phyloP scores from a whole-genome alignment of 306 rosid genomes.

The Quercus wislizeni region DNA sequence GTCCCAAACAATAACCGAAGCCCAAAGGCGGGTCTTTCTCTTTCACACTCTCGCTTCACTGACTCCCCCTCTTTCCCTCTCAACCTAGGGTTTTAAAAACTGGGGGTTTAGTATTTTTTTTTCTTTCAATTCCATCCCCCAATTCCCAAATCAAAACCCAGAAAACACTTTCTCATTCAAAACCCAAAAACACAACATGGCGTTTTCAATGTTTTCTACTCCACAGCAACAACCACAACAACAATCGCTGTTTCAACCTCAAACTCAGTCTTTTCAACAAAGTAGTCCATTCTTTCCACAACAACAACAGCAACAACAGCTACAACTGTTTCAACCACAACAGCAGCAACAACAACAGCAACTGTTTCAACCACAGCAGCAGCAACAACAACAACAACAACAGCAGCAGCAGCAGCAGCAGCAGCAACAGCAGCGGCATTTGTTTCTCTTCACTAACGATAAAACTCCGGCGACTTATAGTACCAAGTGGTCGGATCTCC shows the following conservation, averaged over 20 bases:
- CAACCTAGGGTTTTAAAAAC: slow-evolving; percentile 59
- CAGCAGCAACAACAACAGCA: slow-evolving; percentile 46
- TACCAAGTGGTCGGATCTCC: slow-evolving; percentile 93
- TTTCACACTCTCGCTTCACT: neutral
- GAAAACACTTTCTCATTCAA: neutral
- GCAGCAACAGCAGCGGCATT: slow-evolving; percentile 37
- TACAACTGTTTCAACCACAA: slow-evolving; percentile 24
- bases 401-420: slow-evolving; percentile 29
- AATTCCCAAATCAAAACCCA: neutral
- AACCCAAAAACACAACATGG: slow-evolving; percentile 33
- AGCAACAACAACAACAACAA: slow-evolving; percentile 33
- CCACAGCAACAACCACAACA: slow-evolving; percentile 47
- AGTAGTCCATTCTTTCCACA: slow-evolving; percentile 14
- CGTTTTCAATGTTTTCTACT: slow-evolving; percentile 72
- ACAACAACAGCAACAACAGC: slow-evolving; percentile 42
- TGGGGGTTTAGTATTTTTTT: slow-evolving; percentile 1
- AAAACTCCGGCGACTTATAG: slow-evolving; percentile 77
- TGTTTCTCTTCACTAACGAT: slow-evolving; percentile 71
- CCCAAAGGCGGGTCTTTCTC: slow-evolving; percentile 1
- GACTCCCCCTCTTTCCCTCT: slow-evolving; percentile 26
- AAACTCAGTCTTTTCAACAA: slow-evolving; percentile 23
- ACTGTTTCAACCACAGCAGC: slow-evolving; percentile 25
- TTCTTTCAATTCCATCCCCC: slow-evolving; percentile 6
- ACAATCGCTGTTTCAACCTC: slow-evolving; percentile 57
- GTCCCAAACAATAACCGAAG: too few species aligned